phyloP scores from a whole-genome alignment of 2,329 filamentous ascomycete genomes.

The Pseudogymnoascus sp. region DNA sequence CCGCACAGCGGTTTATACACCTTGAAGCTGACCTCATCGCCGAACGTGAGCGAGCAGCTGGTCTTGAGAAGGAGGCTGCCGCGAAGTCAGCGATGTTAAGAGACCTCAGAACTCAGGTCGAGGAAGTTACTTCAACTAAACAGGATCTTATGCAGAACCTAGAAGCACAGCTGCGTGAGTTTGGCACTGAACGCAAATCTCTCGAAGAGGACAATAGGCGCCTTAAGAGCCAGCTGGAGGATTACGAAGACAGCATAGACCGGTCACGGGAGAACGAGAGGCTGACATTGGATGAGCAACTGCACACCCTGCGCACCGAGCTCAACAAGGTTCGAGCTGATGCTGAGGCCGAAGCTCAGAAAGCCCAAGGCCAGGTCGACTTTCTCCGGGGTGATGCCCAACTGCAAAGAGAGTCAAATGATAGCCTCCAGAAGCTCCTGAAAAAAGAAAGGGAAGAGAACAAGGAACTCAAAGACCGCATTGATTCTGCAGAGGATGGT shows the following conservation, averaged over 20 bases:
- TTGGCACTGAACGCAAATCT: conserved; percentile 72
- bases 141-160: conserved; percentile 91
- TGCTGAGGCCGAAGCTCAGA: conserved; percentile 47
- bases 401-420: conserved; percentile 50
- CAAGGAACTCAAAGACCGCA: conserved; percentile 41
- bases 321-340: conserved; percentile 55
- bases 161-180: conserved; percentile 83
- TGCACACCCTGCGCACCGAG: conserved; percentile 62
- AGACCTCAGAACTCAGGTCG: conserved; percentile 59
- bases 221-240: conserved; percentile 70
- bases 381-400: conserved; percentile 53
- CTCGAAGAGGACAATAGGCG: conserved; percentile 73
- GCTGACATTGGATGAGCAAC: conserved; percentile 57
- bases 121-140: conserved; percentile 87
- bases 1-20: conserved; percentile 52
- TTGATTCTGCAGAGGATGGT: conserved; percentile 43
- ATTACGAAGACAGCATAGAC: conserved; percentile 87
- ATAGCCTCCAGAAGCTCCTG: conserved; percentile 49
- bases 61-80: conserved; percentile 62
- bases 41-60: conserved; percentile 60
- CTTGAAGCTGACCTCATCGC: conserved; percentile 71
- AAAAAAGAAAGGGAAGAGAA: conserved; percentile 47
- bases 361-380: conserved; percentile 53
- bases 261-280: conserved; percentile 77
- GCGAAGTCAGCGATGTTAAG: conserved; percentile 47